Base-by-base conservation (phyloP, 2,329 filamentous ascomycete genomes). In the Cryphonectria radicalis region DNA sequence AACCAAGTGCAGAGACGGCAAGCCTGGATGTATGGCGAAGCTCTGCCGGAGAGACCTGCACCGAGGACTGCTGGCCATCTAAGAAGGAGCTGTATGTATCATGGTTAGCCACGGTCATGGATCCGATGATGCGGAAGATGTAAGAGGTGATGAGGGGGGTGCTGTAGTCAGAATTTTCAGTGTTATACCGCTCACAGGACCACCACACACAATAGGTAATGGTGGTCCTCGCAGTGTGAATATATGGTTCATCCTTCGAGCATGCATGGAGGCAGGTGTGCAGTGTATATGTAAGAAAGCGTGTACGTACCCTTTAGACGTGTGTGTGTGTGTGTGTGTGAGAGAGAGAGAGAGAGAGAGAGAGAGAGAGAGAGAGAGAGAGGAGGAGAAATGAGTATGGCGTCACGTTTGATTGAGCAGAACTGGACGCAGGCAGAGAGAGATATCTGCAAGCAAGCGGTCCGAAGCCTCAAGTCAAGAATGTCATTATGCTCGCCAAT, bases 151-250 rank as follows among this genome's bases (percentile, higher is more conserved):
- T n/a, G 59, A 68, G 35, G 53, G 63, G 69, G 63, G 69, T 69
- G 68, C 70, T 28, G 37, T 63, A 63, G 60, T 73, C 72, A 73
- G 72, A 73, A 73, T 73, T 73, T 73, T 73, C 72, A 73, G 72
- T 73, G 72, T 73, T 65, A 67, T 64, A 57, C 60, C 63, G 69
- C 63, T 73, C 72, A 71, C 64, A 53, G 64, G 46, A 73, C 46
- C 63, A 67, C 70, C 72, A 73, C 68, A 64, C 72, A 71, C 72
- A 73, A 71, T 73, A 73, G 72, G 72, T 70, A 55, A 66, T 73
- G 72, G 63, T 50, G 40, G 22, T 71, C 43, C 69, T 73, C 72
- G 70, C 67, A 69, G 67, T 69, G 67, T 69, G 67, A 69, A 69
- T 69, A 69, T 71, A 68, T 60, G 19, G 25, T 46, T 73, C 72